These are phyloP conservation scores for Zymoseptoria crescenta DNA, from an alignment of 2,329 filamentous ascomycete genomes.

Conservation along the genomic window DNA sequence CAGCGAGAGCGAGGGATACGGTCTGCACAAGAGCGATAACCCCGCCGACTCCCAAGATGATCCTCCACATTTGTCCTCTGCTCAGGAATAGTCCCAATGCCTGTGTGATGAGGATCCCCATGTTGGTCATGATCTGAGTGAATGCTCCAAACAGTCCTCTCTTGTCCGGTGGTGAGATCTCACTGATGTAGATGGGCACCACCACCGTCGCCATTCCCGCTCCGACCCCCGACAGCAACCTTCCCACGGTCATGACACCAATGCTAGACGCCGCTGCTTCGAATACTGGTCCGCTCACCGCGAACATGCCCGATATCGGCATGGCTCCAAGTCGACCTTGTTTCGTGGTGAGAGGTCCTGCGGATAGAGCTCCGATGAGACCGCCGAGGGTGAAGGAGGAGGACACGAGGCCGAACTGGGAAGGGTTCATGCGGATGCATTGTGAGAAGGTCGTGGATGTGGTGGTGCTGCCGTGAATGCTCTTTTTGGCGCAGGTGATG, in stretches of 20 bases:
- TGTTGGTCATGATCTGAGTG: conserved; percentile 88
- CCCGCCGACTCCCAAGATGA: conserved; percentile 69
- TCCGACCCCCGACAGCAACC: conserved; percentile 72
- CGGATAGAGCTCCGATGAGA: conserved; percentile 69
- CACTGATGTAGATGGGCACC: conserved; percentile 88
- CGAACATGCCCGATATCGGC: conserved; percentile 68
- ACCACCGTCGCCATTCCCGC: conserved; percentile 87
- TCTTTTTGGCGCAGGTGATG: conserved; percentile 70
- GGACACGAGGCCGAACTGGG: conserved; percentile 75
- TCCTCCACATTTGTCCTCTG: conserved; percentile 69
- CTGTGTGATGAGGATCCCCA: conserved; percentile 76
- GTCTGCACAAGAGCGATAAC: conserved; percentile 60
- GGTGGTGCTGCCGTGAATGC: conserved; percentile 28
- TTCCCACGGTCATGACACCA: conserved; percentile 60
- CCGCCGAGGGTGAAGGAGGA: conserved; percentile 90
- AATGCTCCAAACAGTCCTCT: conserved; percentile 64
- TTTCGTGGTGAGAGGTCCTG: conserved; percentile 69
- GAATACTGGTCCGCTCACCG: conserved; percentile 64
- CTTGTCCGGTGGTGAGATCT: conserved; percentile 64
- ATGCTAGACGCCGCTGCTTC: conserved; percentile 67
- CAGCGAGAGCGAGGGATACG: conserved; percentile 58
- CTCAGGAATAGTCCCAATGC: conserved; percentile 82
- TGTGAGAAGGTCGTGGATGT: conserved; percentile 44
- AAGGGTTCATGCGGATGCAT: conserved; percentile 82
- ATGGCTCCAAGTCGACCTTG: conserved; percentile 71